phyloP scores from a whole-genome alignment of 306 rosid species.

The Argentina anserina region DNA sequence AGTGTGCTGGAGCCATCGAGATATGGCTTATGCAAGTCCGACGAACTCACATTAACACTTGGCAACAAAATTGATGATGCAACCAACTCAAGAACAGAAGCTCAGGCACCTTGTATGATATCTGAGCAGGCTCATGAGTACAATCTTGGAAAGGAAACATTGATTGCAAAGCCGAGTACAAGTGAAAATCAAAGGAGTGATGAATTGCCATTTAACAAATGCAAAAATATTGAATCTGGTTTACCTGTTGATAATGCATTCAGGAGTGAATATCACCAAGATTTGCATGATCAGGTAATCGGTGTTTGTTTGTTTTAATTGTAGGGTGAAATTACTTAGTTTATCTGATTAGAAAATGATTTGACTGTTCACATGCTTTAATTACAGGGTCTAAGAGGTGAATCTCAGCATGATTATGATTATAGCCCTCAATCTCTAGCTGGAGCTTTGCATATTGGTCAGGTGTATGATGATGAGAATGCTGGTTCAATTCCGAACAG shows the following conservation, averaged over 20 bases:
- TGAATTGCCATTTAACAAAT: slow-evolving; percentile 27
- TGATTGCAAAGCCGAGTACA: slow-evolving; percentile 18
- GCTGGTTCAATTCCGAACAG: slow-evolving; percentile 27
- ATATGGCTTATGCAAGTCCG: slow-evolving; percentile 16
- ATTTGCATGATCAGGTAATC: slow-evolving; percentile 42
- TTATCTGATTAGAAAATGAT: slow-evolving; percentile 12
- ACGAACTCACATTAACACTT: slow-evolving; percentile 18
- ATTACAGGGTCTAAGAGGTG: slow-evolving; percentile 29
- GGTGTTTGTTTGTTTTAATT: neutral
- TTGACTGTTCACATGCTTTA: slow-evolving; percentile 4
- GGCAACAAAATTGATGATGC: slow-evolving; percentile 22
- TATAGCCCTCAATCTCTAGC: slow-evolving; percentile 21
- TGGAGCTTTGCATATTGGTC: slow-evolving; percentile 32
- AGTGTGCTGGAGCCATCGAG: slow-evolving; percentile 23
- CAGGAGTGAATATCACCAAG: slow-evolving; percentile 25
- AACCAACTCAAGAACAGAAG: slow-evolving; percentile 6
- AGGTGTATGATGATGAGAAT: slow-evolving; percentile 27
- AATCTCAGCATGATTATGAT: slow-evolving; percentile 26
- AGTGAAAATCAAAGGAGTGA: slow-evolving; percentile 23
- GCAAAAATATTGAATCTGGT: slow-evolving; percentile 22
- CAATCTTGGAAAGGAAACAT: slow-evolving; percentile 16
- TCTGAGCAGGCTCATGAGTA: slow-evolving; percentile 13
- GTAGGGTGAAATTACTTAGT: neutral
- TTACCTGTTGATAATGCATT: slow-evolving; percentile 5
- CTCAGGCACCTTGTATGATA: neutral